phyloP scores from a whole-genome alignment of 306 rosid genomes.

The Cucurbita pepo region DNA sequence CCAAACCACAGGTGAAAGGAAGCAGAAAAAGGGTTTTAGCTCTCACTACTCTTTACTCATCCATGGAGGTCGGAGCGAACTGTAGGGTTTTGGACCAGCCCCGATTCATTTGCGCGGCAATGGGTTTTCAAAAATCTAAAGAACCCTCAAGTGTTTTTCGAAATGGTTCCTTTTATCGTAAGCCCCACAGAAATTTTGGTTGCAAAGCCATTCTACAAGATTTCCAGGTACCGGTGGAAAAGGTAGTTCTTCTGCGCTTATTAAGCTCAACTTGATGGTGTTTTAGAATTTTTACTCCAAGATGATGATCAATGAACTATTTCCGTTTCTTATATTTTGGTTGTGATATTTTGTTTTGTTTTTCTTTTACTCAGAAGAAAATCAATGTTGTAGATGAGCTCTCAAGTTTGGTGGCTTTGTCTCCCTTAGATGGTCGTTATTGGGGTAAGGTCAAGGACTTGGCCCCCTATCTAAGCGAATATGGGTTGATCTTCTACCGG shows the following conservation, averaged over 20 bases:
- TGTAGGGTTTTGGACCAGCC: conserved; percentile 3
- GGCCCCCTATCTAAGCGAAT: conserved; percentile 48
- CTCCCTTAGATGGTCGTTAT: conserved; percentile 66
- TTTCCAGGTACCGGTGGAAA: background rate
- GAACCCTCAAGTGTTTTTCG: background rate
- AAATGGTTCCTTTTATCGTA: background rate
- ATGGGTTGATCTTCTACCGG: conserved; percentile 40
- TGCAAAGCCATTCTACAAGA: conserved; percentile 20
- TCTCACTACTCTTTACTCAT: background rate
- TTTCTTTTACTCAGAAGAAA: background rate
- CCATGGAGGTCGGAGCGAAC: conserved; percentile 13
- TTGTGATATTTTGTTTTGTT: background rate
- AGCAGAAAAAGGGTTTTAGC: background rate
- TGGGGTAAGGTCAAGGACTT: conserved; percentile 49
- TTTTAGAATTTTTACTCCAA: background rate
- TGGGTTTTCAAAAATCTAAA: background rate
- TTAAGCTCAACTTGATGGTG: background rate
- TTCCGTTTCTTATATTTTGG: background rate
- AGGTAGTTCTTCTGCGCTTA: conserved; percentile 2
- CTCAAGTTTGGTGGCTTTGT: conserved; percentile 43
- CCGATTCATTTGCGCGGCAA: background rate
- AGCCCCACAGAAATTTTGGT: conserved; percentile 9
- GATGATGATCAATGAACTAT: background rate
- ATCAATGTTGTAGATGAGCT: conserved; percentile 16
- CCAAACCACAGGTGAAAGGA: no score